A percentile compares a stretch with the other conserved stretches of the same genome.
phyloP scores from a whole-genome alignment of 2,329 filamentous ascomycete species.

The Trichoderma gracile region DNA sequence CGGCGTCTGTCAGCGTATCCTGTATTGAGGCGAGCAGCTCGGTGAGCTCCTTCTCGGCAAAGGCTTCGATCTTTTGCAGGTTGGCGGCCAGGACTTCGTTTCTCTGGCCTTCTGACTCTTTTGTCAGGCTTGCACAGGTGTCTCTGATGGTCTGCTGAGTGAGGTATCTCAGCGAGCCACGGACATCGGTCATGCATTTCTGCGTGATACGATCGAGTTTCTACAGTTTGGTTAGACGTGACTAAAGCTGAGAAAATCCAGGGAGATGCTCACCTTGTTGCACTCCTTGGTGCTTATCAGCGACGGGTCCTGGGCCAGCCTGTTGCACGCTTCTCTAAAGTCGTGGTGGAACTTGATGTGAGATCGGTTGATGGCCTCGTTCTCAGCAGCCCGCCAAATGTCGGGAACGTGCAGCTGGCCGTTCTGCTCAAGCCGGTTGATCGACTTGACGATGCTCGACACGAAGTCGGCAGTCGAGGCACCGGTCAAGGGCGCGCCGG shows the following conservation, averaged over 20 bases:
- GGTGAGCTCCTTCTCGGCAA: constrained; percentile 13
- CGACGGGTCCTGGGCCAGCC: constrained; percentile 9
- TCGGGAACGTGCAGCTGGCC: constrained; percentile 20
- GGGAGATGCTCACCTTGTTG: constrained; percentile 3
- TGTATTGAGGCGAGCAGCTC: constrained; percentile 19
- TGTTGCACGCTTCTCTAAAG: constrained; percentile 20
- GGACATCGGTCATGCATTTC: constrained; percentile 1
- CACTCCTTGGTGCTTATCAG: constrained; percentile 19
- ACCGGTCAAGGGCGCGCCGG: constrained; percentile 14
- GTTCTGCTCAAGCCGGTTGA: constrained; percentile 20
- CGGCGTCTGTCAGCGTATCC: not conserved
- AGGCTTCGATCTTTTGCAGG: constrained; percentile 19
- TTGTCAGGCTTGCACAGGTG: constrained; percentile 14
- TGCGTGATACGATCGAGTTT: constrained; percentile 19
- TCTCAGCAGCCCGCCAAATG: constrained; percentile 19
- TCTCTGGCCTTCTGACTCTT: constrained; percentile 13
- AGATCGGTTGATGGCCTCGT: constrained; percentile 21
- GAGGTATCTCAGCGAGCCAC: constrained; percentile 13
- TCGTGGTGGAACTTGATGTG: constrained; percentile 23
- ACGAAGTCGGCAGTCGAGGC: constrained; percentile 16
- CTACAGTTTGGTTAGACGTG: not conserved
- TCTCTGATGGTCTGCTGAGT: constrained; percentile 16
- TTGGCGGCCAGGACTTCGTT: constrained; percentile 20
- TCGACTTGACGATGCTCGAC: constrained; percentile 21
- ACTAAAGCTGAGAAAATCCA: too few relatives aligned